phyloP scores from a whole-genome alignment of 2,329 filamentous ascomycete species.

The Pseudogymnoascus sp. region DNA sequence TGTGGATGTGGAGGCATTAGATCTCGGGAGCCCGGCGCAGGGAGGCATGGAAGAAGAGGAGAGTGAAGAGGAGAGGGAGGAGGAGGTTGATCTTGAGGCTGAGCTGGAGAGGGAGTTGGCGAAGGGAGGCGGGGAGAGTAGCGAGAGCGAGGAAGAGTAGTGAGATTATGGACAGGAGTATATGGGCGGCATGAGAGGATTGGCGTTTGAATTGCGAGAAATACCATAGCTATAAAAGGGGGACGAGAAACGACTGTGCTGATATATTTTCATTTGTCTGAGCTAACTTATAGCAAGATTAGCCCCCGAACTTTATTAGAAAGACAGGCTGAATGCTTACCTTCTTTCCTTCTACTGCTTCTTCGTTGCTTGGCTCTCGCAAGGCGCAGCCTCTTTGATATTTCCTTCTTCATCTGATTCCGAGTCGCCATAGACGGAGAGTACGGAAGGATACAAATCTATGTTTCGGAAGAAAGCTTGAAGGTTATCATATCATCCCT shows the following conservation, averaged over 20 bases:
- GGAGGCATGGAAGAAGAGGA: slow-evolving; percentile 17
- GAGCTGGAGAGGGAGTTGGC: slow-evolving; percentile 26
- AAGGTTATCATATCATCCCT: background rate
- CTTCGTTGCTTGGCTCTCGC: background rate
- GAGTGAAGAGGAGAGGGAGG: slow-evolving; percentile 25
- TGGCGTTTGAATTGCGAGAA: background rate
- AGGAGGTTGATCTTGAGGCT: slow-evolving; percentile 24
- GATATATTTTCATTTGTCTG: background rate
- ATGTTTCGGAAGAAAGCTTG: background rate
- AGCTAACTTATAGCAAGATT: background rate
- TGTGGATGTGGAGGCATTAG: slow-evolving; percentile 39
- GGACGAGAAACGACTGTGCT: background rate
- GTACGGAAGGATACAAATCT: no score
- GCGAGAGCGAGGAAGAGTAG: slow-evolving; percentile 29
- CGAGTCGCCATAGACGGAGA: background rate
- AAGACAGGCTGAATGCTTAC: background rate
- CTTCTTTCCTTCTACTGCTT: background rate
- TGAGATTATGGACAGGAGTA: background rate
- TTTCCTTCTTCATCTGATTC: background rate
- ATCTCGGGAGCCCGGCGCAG: slow-evolving; percentile 35
- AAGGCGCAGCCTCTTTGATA: background rate
- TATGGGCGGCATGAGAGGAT: background rate
- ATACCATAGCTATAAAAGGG: background rate
- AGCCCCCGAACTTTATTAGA: background rate
- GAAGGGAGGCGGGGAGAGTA: slow-evolving; percentile 22